Evolutionary conservation across 495 filamentous ascomycete genomes (phyloP).

Genomic region (Glonium stellatum): DNA sequence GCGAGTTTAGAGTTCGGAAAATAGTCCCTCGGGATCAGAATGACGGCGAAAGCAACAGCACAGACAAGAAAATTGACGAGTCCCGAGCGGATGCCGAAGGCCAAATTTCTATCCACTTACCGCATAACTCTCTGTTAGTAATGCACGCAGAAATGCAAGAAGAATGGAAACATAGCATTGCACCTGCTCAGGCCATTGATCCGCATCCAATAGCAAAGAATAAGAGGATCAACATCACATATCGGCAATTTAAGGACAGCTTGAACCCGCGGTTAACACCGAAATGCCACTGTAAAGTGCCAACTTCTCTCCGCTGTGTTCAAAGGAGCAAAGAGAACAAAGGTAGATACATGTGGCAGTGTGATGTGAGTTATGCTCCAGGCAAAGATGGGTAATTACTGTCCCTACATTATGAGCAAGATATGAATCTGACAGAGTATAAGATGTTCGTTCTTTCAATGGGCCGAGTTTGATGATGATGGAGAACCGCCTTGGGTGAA

Average conservation of each 20-base stretch:
- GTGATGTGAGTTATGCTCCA: slow-evolving; percentile 67
- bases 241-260: slow-evolving; percentile 71
- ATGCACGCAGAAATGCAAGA: slow-evolving; percentile 95
- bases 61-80: slow-evolving; percentile 25
- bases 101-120: slow-evolving; percentile 84
- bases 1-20: slow-evolving; percentile 82
- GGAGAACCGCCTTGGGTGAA: slow-evolving; percentile 65
- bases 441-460: slow-evolving; percentile 59
- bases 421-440: background rate
- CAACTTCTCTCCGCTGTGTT: slow-evolving; percentile 69
- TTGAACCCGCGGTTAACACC: slow-evolving; percentile 68
- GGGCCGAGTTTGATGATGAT: slow-evolving; percentile 84
- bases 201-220: slow-evolving; percentile 76
- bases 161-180: slow-evolving; percentile 69
- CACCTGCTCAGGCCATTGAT: slow-evolving; percentile 63
- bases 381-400: slow-evolving; percentile 53
- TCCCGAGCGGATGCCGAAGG: slow-evolving; percentile 57
- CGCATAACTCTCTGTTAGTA: slow-evolving; percentile 84
- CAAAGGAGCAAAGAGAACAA: slow-evolving; percentile 65
- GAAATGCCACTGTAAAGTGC: slow-evolving; percentile 59
- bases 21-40: slow-evolving; percentile 53
- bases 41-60: slow-evolving; percentile 19
- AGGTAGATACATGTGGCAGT: slow-evolving; percentile 93
- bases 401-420: background rate
- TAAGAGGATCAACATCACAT: slow-evolving; percentile 85